These are phyloP conservation scores for Agaricus sinodeliciosus DNA, from an alignment of 768 basidiomycete genomes.

Conservation along the genomic window DNA sequence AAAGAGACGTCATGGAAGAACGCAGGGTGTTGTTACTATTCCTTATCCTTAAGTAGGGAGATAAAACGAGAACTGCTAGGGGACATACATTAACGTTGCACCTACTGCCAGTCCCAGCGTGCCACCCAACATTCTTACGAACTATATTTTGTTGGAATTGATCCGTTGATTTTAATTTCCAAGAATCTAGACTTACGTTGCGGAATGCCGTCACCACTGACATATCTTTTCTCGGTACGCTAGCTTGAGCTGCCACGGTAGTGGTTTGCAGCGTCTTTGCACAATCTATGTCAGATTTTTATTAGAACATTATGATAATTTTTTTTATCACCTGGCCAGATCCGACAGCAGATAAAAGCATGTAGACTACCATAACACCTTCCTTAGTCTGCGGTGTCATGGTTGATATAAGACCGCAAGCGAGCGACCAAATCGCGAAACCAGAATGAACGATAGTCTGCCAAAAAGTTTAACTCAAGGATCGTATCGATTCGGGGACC, in stretches of 20 bases:
- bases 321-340: slow-evolving; percentile 44
- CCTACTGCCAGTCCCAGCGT: slow-evolving; percentile 60
- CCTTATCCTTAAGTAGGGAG: slow-evolving; percentile 10
- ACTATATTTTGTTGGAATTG: slow-evolving; percentile 28
- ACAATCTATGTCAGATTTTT: background rate
- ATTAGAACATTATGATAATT: background rate
- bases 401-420: slow-evolving; percentile 64
- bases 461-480: background rate
- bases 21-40: slow-evolving; percentile 42
- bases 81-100: slow-evolving; percentile 45
- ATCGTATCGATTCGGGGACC: background rate
- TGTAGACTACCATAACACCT: slow-evolving; percentile 49
- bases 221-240: slow-evolving; percentile 66
- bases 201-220: slow-evolving; percentile 67
- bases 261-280: slow-evolving; percentile 54
- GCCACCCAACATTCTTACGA: slow-evolving; percentile 64
- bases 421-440: slow-evolving; percentile 64
- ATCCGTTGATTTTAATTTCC: background rate
- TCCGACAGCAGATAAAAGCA: slow-evolving; percentile 54
- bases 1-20: slow-evolving; percentile 29
- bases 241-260: slow-evolving; percentile 68
- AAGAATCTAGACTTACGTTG: slow-evolving; percentile 31
- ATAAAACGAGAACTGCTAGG: background rate
- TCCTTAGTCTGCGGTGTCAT: slow-evolving; percentile 41
- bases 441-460: slow-evolving; percentile 56